Evolutionary conservation across 2,329 filamentous ascomycete genomes (phyloP), one percentile per base, ranked within the genome.

Genomic region (Exserohilum rostratum): DNA sequence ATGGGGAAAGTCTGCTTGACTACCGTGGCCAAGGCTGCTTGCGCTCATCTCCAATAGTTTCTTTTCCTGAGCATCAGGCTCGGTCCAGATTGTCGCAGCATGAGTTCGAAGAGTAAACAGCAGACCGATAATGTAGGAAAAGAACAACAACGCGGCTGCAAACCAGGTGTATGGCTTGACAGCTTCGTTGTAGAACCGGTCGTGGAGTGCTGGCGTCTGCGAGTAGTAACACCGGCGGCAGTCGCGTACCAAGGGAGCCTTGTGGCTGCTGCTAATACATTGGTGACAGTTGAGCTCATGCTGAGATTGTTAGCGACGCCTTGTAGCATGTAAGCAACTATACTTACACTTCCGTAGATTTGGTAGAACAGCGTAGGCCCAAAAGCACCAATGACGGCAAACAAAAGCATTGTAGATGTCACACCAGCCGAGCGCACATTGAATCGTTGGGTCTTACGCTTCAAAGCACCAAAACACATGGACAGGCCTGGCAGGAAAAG

Each of bases 401-500:
- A 99, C 9, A 99, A 82, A 52, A 99, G 79, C 95, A 99, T 99
- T 0, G 95, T 99, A 2, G 93, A 97, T 0, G 93, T 98, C 30
- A 98, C 95, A 71, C 95, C 92, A 27, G 95, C 95, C 30, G 93
- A 98, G 69, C 89, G 91, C 60, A 95, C 93, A 72, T 99, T 99
- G 83, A 99, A 99, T 37, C 95, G 88, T 73, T 99, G 95, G 1
- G 95, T 99, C 79, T 99, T 99, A 67, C 96, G 88, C 79, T 96
- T 96, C 71, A 99, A 88, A 15, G 96, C 96, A 39, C 95, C 95
- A 70, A 97, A 99, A 76, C 95, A 99, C 95, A 99, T 99, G 53
- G 93, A 98, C 30, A 99, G 75, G 1, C 95, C 95, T 0, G 95
- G 95, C 40, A 99, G 82, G 73, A 99, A 96, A 12, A 99, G 82